Conservation (phyloP, 2,329 filamentous ascomycete genomes). For the Colletotrichum falcatum region DNA sequence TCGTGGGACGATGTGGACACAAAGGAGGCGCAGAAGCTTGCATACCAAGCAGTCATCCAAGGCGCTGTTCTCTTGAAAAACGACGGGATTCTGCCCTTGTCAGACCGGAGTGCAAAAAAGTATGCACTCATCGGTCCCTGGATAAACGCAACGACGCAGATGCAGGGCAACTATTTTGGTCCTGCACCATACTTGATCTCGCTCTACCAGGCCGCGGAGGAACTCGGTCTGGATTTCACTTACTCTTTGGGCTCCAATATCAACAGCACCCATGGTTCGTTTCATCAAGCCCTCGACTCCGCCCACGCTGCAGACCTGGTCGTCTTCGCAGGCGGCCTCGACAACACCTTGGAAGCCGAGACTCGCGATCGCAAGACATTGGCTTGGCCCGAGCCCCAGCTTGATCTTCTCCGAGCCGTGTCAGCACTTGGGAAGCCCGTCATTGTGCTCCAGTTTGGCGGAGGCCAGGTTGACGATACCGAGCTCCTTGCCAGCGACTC, state of each 20-base stretch:
- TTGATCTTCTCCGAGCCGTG: conserved; percentile 43
- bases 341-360: conserved; percentile 61
- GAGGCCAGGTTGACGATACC: conserved; percentile 64
- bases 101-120: conserved; percentile 42
- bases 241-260: conserved; percentile 47
- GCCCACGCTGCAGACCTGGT: conserved; percentile 71
- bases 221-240: conserved; percentile 47
- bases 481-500: conserved; percentile 60
- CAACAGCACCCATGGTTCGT: conserved; percentile 45
- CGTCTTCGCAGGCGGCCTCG: conserved; percentile 67
- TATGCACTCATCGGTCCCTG: conserved; percentile 50
- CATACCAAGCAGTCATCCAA: conserved; percentile 60
- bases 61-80: conserved; percentile 67
- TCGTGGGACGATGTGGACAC: conserved; percentile 67
- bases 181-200: conserved; percentile 44
- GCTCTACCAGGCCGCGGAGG: conserved; percentile 41
- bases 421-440: conserved; percentile 59
- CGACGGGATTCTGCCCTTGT: conserved; percentile 62
- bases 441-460: conserved; percentile 65
- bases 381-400: conserved; percentile 31
- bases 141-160: conserved; percentile 49
- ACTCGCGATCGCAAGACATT: conserved; percentile 64
- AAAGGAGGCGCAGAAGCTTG: conserved; percentile 64
- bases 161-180: conserved; percentile 41
- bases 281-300: conserved; percentile 63